Conservation (phyloP, 768 basidiomycete genomes). For the Termitomyces sp. region DNA sequence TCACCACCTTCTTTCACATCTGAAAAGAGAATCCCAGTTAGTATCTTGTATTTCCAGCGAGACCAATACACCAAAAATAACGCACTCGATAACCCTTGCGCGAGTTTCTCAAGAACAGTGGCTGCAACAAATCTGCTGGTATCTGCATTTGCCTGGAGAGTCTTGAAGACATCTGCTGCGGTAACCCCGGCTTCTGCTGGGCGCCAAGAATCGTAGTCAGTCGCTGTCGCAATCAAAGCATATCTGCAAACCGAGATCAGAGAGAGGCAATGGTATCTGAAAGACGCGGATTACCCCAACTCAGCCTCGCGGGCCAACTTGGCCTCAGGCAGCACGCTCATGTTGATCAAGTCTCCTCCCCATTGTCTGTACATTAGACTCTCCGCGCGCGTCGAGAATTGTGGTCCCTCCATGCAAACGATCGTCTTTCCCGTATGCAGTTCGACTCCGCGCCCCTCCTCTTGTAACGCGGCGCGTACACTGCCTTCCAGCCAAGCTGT, state of each 20-base stretch:
- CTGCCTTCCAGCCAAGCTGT: conserved; percentile 62
- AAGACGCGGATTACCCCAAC: conserved; percentile 57
- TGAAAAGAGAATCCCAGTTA: neutral
- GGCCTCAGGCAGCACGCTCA: conserved; percentile 96
- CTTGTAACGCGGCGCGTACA: conserved; percentile 62
- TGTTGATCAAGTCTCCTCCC: conserved; percentile 95
- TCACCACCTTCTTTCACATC: conserved; percentile 21
- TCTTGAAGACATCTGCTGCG: conserved; percentile 87
- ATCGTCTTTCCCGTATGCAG: conserved; percentile 83
- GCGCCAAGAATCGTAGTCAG: conserved; percentile 97
- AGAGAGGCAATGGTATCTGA: neutral
- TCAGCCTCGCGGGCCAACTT: conserved; percentile 96
- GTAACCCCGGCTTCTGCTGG: conserved; percentile 80
- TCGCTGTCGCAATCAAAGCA: conserved; percentile 85
- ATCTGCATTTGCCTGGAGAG: conserved; percentile 83
- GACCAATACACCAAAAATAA: neutral
- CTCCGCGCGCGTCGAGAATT: conserved; percentile 98
- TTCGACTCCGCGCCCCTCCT: conserved; percentile 57
- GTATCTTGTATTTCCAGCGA: neutral
- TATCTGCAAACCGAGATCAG: conserved; percentile 52
- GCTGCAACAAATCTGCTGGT: conserved; percentile 77
- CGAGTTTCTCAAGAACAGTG: conserved; percentile 64
- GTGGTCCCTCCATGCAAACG: conserved; percentile 96
- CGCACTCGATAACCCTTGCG: conserved; percentile 5
- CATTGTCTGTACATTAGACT: conserved; percentile 89